A percentile compares a stretch with the other conserved stretches of the same genome.
phyloP scores from a whole-genome alignment of 140 eudicot genomes.

The Bidens hawaiensis region DNA sequence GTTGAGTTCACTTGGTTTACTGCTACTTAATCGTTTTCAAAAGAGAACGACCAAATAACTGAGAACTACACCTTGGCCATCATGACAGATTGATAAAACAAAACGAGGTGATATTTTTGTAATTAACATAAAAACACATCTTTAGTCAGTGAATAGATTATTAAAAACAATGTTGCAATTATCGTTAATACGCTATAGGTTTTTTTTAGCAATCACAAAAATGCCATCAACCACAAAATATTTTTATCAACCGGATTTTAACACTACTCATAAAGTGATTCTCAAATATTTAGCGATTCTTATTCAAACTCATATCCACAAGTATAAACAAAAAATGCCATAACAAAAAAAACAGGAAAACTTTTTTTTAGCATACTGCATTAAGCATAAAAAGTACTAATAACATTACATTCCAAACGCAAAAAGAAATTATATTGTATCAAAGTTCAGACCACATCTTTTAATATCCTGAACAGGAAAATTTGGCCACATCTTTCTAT shows the following conservation, averaged over 20 bases:
- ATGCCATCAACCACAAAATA: not conserved
- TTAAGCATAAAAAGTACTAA: not conserved
- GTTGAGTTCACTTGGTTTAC: too few species aligned
- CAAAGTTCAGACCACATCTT: constrained; percentile 13
- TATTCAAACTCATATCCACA: not conserved
- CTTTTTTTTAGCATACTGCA: constrained; percentile 4
- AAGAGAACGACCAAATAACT: too few species aligned
- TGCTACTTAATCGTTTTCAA: too few species aligned
- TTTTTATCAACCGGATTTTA: not conserved
- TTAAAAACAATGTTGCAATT: too few species aligned
- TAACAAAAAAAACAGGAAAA: not conserved
- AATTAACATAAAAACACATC: too few species aligned
- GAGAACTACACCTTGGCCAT: too few species aligned
- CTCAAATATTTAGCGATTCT: not conserved
- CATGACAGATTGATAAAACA: too few species aligned
- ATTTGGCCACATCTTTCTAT: constrained; percentile 4
- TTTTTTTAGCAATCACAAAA: not conserved
- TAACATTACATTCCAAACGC: constrained; percentile 18
- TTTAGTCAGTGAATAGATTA: too few species aligned
- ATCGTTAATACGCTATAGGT: too few species aligned
- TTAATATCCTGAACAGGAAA: not conserved
- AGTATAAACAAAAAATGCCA: not conserved
- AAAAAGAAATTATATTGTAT: constrained; percentile 12
- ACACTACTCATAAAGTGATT: not conserved
- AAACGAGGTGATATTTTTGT: too few species aligned